These are phyloP conservation scores for Candida dendrica DNA, from an alignment of 805 yeast genomes.

Conservation along the genomic window DNA sequence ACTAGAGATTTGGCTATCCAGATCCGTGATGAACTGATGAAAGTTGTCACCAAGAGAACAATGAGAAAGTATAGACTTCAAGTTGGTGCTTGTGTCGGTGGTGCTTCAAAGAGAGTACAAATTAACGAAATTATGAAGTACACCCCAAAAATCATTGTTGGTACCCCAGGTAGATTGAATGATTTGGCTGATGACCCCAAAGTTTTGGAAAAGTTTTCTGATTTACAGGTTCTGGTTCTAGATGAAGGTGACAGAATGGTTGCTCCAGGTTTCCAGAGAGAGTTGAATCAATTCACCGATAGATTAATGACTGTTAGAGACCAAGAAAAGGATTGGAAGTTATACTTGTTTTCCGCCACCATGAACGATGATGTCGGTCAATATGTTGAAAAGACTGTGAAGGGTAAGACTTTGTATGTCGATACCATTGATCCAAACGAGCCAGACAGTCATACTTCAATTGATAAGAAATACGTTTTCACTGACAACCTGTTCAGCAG, in stretches of 20 bases:
- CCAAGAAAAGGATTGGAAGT: slow-evolving; percentile 40
- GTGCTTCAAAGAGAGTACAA: slow-evolving; percentile 38
- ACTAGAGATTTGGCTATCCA: slow-evolving; percentile 89
- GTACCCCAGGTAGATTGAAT: slow-evolving; percentile 82
- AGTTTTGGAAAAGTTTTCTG: slow-evolving; percentile 37
- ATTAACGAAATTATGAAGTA: slow-evolving; percentile 23
- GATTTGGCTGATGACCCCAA: slow-evolving; percentile 48
- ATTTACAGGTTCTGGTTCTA: slow-evolving; percentile 59
- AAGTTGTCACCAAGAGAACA: slow-evolving; percentile 29
- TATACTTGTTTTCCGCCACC: slow-evolving; percentile 84
- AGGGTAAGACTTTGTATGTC: slow-evolving; percentile 48
- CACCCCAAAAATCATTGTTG: slow-evolving; percentile 62
- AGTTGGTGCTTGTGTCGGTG: slow-evolving; percentile 62
- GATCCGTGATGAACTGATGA: slow-evolving; percentile 57
- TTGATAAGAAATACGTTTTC: slow-evolving; percentile 57
- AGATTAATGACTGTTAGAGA: slow-evolving; percentile 32
- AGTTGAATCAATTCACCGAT: slow-evolving; percentile 50
- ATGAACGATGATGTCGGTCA: slow-evolving; percentile 58
- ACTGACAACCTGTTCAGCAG: slow-evolving; percentile 51
- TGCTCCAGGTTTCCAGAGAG: slow-evolving; percentile 72
- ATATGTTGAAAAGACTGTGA: slow-evolving; percentile 57
- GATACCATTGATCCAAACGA: slow-evolving; percentile 72
- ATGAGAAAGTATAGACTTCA: slow-evolving; percentile 22
- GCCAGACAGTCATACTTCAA: slow-evolving; percentile 73
- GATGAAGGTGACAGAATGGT: slow-evolving; percentile 91